Evolutionary conservation across 1,284 basidiomycete genomes (phyloP), one percentile per base, ranked within the genome.

Genomic region (Abortiporus biennis): DNA sequence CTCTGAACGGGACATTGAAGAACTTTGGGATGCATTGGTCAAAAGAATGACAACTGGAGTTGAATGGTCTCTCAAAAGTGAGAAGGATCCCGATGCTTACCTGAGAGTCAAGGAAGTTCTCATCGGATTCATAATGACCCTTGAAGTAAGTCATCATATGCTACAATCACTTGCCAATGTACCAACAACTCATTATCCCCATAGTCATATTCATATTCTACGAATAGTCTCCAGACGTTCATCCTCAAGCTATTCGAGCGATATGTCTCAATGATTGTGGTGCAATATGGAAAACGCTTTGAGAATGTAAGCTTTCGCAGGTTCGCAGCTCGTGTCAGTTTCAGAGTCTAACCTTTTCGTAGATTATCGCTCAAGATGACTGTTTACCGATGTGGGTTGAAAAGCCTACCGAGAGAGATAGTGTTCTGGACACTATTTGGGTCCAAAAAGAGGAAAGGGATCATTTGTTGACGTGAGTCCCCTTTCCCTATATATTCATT

Each of bases 1-100:
- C 11, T 89, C 88, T 12, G 81, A 88, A 54, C 74, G 81, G 25
- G 93, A 99, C 51, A 86, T 99, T 1, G 94, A 99, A 52, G 92
- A 96, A 51, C 75, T 99, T 4, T 99, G 96, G 95, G 91, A 97
- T 49, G 84, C 81, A 19, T 79, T 99, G 53, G 82, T 94, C 46
- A 67, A 74, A 15, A 78, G 89, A 12, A 72, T 99, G 8, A 81
- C 86, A 3, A 76, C 77, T 24, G 82, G 85, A 2, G 83, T 99
- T 27, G 80, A 86, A 29, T 67, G 72, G 13, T 80, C 89, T 1
- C 66, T 99, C 45, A 75, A 74, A 45, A 78, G 72, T 13, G 90
- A 93, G 58, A 80, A 74, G 37, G 87, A 95, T 51, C 83, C 90
- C 0, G 90, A 93, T 41, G 72, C 80, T 6, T 95, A 92, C 59